Evolutionary conservation across 2,329 filamentous ascomycete species (phyloP), one percentile per base, ranked within the genome.

Genomic region (Coniochaeta hoffmannii): DNA sequence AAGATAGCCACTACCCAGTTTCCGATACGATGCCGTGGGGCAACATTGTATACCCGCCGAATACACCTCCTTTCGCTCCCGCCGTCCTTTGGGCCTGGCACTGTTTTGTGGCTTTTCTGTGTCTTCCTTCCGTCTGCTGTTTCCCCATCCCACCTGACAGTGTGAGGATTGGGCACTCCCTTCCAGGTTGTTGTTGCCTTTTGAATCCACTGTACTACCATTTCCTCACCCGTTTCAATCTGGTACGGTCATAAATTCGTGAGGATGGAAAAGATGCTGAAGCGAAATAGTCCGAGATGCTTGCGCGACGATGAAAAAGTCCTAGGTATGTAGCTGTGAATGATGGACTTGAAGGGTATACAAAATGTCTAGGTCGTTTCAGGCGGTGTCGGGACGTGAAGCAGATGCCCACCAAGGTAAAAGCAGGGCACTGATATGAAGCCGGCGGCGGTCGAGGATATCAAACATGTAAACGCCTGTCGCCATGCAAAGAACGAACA

Each of bases 401-500:
- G 36, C 19, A 41, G 36, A 22, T 12, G 36, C 36, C 36, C 36
- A 12, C 6, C 50, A 53, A 53, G 38, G 36, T 12, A 53, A 28
- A 50, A 57, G 36, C n/a, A 57, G 54, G 55, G 57, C 53, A 51
- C 54, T 6, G 30, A 46, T 24, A 31, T 31, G 26, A 12, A 46
- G 6, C 41, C 41, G 22, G 22, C 15, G 10, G 24, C 15, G 41
- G 8, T 46, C n/a, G 41, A n/a, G 41, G 41, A 46, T 26, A 26
- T 36, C n/a, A 52, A 53, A 41, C 24, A 44, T 53, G 22, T 11
- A 8, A 54, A 54, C 53, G 36, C 53, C 53, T 49, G 36, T 35
- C 49, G 70, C 71, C 69, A 74, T 75, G 72, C 72, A 71, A 51
- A 60, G 60, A 66, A 62, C 51, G 56, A 41, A 59, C 61, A 11